Conservation (phyloP, 129 eudicot genomes). For the Pulicaria dysenterica region DNA sequence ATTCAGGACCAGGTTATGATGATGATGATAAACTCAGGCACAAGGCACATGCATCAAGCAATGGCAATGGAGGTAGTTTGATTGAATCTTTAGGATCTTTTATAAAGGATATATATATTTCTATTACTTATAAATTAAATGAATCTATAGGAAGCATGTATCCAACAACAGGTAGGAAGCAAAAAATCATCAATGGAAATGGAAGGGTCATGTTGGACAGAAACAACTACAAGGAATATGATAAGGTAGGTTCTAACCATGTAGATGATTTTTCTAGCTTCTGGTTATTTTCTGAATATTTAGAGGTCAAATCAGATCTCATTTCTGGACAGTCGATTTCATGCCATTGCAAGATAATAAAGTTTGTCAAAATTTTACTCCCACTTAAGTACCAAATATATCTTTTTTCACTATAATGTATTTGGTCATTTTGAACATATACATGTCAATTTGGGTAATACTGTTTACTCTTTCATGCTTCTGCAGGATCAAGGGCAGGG, state of each 20-base stretch:
- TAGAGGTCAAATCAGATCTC: too few relatives aligned
- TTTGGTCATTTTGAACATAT: background rate
- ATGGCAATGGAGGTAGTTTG: slow-evolving; percentile 45
- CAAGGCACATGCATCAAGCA: slow-evolving; percentile 39
- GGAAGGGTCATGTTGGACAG: slow-evolving; percentile 30
- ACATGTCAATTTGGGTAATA: too few relatives aligned
- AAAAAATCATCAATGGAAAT: slow-evolving; percentile 29
- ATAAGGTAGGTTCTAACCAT: slow-evolving; percentile 46
- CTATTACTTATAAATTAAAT: background rate
- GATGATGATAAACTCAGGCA: slow-evolving; percentile 44
- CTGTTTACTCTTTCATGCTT: too few relatives aligned
- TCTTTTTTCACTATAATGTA: background rate
- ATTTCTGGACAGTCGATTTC: background rate
- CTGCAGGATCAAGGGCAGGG: too few relatives aligned
- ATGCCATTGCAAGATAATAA: background rate
- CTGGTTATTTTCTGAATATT: background rate
- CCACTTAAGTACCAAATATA: background rate
- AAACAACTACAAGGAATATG: slow-evolving; percentile 25
- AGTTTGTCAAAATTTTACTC: background rate
- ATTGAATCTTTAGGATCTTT: slow-evolving; percentile 11
- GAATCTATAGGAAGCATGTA: slow-evolving; percentile 47
- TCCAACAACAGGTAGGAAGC: slow-evolving; percentile 36
- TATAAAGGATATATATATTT: background rate
- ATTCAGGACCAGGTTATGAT: slow-evolving; percentile 48
- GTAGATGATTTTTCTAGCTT: slow-evolving; percentile 14